Evolutionary conservation across 192 early-diverging fungal species (phyloP).

Genomic region (Gonapodya prolifera): DNA sequence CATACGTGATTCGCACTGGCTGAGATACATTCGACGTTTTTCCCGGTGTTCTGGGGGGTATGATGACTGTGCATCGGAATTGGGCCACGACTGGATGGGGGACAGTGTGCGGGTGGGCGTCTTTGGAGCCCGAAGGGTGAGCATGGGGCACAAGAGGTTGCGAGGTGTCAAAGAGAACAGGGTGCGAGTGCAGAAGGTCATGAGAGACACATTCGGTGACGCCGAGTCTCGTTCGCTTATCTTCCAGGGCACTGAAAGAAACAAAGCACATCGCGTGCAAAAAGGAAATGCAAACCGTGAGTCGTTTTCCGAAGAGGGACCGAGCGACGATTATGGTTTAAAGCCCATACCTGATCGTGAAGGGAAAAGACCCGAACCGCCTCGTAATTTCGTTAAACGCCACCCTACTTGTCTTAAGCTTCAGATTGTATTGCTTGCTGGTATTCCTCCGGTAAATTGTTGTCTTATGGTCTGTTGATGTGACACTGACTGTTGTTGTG

Average conservation of each 20-base stretch:
- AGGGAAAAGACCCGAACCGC: constrained; percentile 8
- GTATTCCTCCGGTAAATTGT: constrained; percentile 9
- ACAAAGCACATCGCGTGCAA: background rate
- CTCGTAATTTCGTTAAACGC: constrained; percentile 10
- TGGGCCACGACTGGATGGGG: constrained; percentile 4
- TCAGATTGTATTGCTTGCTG: constrained; percentile 9
- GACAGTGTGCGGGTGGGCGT: background rate
- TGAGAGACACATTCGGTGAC: constrained; percentile 9
- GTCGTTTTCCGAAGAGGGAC: too few relatives aligned
- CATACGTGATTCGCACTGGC: constrained; percentile 6
- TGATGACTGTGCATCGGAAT: constrained; percentile 1
- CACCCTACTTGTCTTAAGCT: constrained; percentile 7
- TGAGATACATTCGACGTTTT: background rate
- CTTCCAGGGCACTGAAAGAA: constrained; percentile 6
- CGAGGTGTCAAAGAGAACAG: constrained; percentile 6
- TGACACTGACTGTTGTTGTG: background rate
- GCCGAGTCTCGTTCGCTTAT: constrained; percentile 9
- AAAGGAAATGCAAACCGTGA: background rate
- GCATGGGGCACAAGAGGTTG: background rate
- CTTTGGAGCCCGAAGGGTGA: background rate
- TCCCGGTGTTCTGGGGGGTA: background rate
- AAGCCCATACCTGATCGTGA: constrained; percentile 8
- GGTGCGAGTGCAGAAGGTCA: constrained; percentile 7
- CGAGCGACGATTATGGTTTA: too few relatives aligned
- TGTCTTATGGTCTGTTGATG: constrained; percentile 4